Percentiles rank a stretch among this genome's conserved stretches.
Conservation (phyloP, 805 yeast species). For the Candida ortonii region DNA sequence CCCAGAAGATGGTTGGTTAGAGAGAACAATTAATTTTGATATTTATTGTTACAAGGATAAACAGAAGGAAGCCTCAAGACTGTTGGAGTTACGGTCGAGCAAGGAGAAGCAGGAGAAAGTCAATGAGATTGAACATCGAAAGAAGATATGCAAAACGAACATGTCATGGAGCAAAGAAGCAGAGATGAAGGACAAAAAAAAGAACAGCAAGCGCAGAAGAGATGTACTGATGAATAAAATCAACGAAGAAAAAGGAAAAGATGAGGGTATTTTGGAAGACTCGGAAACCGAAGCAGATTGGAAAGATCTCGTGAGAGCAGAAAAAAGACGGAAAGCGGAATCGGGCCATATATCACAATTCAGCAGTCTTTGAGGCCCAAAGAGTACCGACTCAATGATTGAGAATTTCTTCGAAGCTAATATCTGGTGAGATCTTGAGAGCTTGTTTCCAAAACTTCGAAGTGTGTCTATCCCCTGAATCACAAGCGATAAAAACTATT, state of each 20-base stretch:
- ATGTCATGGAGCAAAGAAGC: conserved; percentile 78
- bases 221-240: conserved; percentile 56
- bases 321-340: conserved; percentile 52
- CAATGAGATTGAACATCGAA: conserved; percentile 38
- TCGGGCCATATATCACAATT: background rate
- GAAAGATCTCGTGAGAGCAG: conserved; percentile 75
- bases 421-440: conserved; percentile 33
- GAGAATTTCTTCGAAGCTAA: conserved; percentile 38
- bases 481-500: conserved; percentile 86
- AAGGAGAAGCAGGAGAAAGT: conserved; percentile 36
- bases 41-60: conserved; percentile 60
- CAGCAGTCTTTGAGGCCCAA: no score
- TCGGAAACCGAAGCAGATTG: conserved; percentile 65
- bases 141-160: conserved; percentile 48
- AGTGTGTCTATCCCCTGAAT: conserved; percentile 85
- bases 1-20: conserved; percentile 76
- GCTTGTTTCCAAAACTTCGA: conserved; percentile 91
- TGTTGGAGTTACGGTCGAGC: conserved; percentile 53
- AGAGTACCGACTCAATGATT: background rate
- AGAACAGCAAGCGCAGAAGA: conserved; percentile 65
- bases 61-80: conserved; percentile 59
- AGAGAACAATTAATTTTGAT: conserved; percentile 61
- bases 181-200: conserved; percentile 50
- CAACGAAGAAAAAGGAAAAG: conserved; percentile 34
- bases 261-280: conserved; percentile 38